Conservation (phyloP, 768 basidiomycete genomes). For the Lactarius akahatsu region DNA sequence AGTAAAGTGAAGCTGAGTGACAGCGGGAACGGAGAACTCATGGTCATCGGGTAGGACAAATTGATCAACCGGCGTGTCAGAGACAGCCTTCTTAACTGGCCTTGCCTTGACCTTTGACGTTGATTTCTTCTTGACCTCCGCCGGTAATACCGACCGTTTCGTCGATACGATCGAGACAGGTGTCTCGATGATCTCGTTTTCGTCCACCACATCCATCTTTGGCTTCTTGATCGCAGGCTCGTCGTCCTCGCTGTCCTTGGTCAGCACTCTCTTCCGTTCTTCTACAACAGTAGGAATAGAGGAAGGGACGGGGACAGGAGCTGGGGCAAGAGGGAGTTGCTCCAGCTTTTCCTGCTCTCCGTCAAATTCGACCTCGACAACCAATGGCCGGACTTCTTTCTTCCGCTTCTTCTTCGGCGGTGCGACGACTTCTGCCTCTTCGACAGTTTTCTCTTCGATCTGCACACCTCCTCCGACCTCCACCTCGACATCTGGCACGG, state of each 20-base stretch:
- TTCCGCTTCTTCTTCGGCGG: conserved; percentile 60
- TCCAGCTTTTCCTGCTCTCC: conserved; percentile 46
- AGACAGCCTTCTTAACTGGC: conserved; percentile 31
- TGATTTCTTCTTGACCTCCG: conserved; percentile 38
- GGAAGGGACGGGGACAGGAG: conserved; percentile 31
- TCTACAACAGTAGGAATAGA: conserved; percentile 21
- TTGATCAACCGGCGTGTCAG: conserved; percentile 41
- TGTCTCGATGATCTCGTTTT: conserved; percentile 24
- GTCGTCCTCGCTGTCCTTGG: conserved; percentile 37
- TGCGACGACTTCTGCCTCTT: conserved; percentile 40
- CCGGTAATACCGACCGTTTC: conserved; percentile 20
- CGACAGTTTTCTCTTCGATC: conserved; percentile 32
- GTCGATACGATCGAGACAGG: conserved; percentile 19
- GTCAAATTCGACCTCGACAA: conserved; percentile 56
- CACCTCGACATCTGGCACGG: conserved; percentile 32
- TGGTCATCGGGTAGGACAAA: conserved; percentile 52
- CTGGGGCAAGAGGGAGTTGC: conserved; percentile 31
- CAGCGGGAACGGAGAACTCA: conserved; percentile 49
- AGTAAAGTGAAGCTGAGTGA: conserved; percentile 51
- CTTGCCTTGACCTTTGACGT: conserved; percentile 45
- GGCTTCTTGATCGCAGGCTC: conserved; percentile 48
- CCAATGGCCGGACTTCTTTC: conserved; percentile 45
- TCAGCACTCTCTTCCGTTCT: conserved; percentile 35
- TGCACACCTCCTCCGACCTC: conserved; percentile 35
- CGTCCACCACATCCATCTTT: conserved; percentile 29